Evolutionary conservation across 1,284 basidiomycete genomes (phyloP).

Genomic region (Microbotryum silenes-acaulis): DNA sequence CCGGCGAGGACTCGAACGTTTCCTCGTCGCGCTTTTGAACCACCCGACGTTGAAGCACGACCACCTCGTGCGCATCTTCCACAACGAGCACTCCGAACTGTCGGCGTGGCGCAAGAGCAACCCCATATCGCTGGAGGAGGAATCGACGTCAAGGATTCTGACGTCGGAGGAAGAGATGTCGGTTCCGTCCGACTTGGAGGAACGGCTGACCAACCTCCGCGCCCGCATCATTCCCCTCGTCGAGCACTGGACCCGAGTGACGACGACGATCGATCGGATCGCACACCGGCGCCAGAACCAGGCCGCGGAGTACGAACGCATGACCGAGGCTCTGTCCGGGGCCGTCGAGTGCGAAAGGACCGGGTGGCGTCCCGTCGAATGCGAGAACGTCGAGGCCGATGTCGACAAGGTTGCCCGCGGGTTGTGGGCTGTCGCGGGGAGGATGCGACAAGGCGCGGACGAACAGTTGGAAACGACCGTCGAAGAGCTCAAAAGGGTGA

Average conservation of each 20-base stretch:
- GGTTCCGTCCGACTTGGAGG: conserved; percentile 82
- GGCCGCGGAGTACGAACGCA: conserved; percentile 14
- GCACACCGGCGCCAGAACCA: conserved; percentile 56
- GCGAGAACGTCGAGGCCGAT: conserved; percentile 18
- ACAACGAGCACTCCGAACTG: conserved; percentile 35
- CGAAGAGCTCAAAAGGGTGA: conserved; percentile 69
- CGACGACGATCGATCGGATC: conserved; percentile 70
- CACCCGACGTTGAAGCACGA: conserved; percentile 84
- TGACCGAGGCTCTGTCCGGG: conserved; percentile 12
- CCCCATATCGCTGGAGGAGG: conserved; percentile 64
- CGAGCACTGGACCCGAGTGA: conserved; percentile 84
- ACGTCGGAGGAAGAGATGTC: conserved; percentile 80
- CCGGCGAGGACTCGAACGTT: conserved; percentile 74
- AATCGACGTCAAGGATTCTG: conserved; percentile 68
- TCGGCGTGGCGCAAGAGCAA: conserved; percentile 26
- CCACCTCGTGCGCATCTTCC: conserved; percentile 67
- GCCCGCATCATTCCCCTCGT: conserved; percentile 64
- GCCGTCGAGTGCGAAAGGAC: conserved; percentile 12
- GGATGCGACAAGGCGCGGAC: conserved; percentile 15
- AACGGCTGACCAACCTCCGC: conserved; percentile 65
- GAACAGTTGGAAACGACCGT: conserved; percentile 20
- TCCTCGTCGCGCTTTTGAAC: conserved; percentile 73
- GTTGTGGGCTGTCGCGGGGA: conserved; percentile 3
- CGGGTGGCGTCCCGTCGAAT: conserved; percentile 14
- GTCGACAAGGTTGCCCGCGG: neutral